A percentile compares a stretch with the other conserved stretches of the same genome.
These are phyloP conservation scores for Plasmopara viticola DNA, from an alignment of 352 stramenopile species.

Conservation along the genomic window DNA sequence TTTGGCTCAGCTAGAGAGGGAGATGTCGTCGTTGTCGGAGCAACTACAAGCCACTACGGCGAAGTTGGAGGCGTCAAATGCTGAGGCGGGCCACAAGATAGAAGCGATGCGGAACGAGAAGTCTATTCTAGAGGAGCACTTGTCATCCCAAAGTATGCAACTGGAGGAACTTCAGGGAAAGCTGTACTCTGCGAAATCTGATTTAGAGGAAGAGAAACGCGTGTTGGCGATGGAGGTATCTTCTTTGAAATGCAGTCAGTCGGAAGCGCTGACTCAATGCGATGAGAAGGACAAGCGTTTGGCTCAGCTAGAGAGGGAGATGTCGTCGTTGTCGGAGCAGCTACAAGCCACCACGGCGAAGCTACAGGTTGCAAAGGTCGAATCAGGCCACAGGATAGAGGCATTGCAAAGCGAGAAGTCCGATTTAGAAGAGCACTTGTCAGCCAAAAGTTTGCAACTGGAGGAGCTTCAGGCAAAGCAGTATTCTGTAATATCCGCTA, in stretches of 20 bases:
- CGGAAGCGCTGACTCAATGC: constrained; percentile 9
- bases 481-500: constrained; percentile 5
- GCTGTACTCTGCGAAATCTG: constrained; percentile 13
- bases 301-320: background rate
- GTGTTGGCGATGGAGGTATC: constrained; percentile 17
- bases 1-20: background rate
- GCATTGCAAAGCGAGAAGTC: constrained; percentile 11
- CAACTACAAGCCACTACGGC: constrained; percentile 7
- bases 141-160: constrained; percentile 8
- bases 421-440: background rate
- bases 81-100: constrained; percentile 20
- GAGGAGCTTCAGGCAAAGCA: constrained; percentile 11
- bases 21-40: constrained; percentile 1
- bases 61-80: constrained; percentile 18
- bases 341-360: constrained; percentile 1
- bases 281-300: constrained; percentile 12
- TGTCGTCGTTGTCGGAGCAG: background rate
- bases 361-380: background rate
- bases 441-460: constrained; percentile 10
- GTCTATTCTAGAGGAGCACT: background rate
- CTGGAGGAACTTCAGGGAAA: constrained; percentile 9
- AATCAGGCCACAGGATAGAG: constrained; percentile 5
- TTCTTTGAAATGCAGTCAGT: background rate
- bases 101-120: constrained; percentile 12
- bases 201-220: constrained; percentile 19